A percentile compares a stretch with the other conserved stretches of the same genome.
phyloP scores from a whole-genome alignment of 495 filamentous ascomycete genomes.

The Aspergillus kassunensis region DNA sequence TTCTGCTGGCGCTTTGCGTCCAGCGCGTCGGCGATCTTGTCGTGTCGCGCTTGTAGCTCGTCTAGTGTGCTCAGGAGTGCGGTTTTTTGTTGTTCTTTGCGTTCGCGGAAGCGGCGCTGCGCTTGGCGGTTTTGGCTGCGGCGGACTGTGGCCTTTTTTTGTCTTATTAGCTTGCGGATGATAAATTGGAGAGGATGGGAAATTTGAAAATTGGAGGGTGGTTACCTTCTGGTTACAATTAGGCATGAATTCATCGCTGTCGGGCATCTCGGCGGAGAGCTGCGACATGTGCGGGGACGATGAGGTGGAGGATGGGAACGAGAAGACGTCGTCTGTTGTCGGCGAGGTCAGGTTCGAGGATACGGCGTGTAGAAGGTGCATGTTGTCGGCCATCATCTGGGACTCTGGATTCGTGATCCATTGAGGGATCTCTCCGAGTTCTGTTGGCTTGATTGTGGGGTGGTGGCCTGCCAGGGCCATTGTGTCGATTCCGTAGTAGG shows the following conservation, averaged over 20 bases:
- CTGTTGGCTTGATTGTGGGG: no score
- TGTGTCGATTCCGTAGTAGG: no score
- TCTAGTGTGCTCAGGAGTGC: background rate
- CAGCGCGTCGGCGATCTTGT: background rate
- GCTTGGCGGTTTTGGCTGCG: slow-evolving; percentile 1
- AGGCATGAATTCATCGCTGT: no score
- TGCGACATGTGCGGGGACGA: background rate
- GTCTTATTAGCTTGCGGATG: background rate
- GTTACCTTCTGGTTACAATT: no score
- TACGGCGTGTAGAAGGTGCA: no score
- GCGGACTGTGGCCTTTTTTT: background rate
- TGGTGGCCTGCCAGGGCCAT: no score
- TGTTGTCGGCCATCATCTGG: no score
- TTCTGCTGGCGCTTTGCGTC: background rate
- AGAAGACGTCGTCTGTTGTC: background rate
- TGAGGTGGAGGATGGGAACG: background rate
- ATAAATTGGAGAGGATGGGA: background rate
- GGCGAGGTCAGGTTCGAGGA: background rate
- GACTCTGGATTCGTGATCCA: no score
- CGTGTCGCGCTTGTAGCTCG: background rate
- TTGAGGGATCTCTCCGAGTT: no score
- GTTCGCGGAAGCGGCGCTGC: slow-evolving; percentile 3
- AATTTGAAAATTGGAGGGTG: no score
- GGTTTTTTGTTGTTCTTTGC: background rate
- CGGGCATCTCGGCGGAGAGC: no score